Evolutionary conservation across 2,329 filamentous ascomycete species (phyloP).

Genomic region (Diaporthe caulivora): DNA sequence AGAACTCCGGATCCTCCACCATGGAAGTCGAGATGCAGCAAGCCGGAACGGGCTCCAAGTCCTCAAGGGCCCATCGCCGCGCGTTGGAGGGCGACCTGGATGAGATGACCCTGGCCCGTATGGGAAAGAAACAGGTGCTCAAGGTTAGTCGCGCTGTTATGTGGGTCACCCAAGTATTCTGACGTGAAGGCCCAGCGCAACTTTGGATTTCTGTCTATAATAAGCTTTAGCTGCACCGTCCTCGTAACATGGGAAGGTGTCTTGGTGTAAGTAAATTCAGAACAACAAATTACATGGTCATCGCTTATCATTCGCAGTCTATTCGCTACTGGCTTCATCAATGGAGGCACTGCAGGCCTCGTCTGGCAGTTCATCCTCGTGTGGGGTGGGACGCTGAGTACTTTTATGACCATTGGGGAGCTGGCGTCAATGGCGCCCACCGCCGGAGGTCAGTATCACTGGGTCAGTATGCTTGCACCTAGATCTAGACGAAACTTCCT

Average conservation of each 20-base stretch:
- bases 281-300: neutral
- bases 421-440: conserved; percentile 68
- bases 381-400: conserved; percentile 53
- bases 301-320: neutral
- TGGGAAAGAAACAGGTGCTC: conserved; percentile 27
- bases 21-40: conserved; percentile 8
- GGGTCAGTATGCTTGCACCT: conserved; percentile 46
- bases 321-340: conserved; percentile 46
- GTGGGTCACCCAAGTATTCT: neutral
- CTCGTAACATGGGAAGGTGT: conserved; percentile 27
- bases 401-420: conserved; percentile 60
- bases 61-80: neutral
- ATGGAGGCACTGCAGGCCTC: conserved; percentile 60
- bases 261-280: conserved; percentile 37
- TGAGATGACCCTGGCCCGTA: neutral
- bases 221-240: conserved; percentile 23
- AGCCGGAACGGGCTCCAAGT: neutral
- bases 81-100: neutral
- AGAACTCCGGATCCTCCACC: neutral
- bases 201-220: conserved; percentile 23
- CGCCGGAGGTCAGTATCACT: conserved; percentile 68
- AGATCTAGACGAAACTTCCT: conserved; percentile 42
- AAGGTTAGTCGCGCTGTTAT: neutral
- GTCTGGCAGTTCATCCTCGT: conserved; percentile 59
- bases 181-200: neutral